A percentile compares a stretch with the other conserved stretches of the same genome.
Evolutionary conservation across 1,284 basidiomycete genomes (phyloP).

Genomic region (Sanguinoderma infundibulare): DNA sequence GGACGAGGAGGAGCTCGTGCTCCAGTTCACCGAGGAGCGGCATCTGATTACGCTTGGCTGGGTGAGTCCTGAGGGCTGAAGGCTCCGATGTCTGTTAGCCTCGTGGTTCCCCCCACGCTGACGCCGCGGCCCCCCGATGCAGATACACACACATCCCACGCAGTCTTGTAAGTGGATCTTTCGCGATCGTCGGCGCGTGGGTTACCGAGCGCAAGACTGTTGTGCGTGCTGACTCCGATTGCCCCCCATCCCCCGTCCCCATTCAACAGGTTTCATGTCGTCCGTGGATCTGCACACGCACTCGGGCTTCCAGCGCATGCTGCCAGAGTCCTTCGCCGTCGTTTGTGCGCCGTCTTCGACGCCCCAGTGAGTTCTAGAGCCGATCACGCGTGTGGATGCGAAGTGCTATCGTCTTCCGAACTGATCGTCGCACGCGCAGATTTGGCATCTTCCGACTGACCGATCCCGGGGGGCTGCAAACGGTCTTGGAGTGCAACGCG

Average conservation of each 20-base stretch:
- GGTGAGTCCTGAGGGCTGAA: conserved; percentile 52
- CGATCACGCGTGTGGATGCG: too few species aligned
- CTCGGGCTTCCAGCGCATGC: conserved; percentile 83
- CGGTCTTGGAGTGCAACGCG: conserved; percentile 67
- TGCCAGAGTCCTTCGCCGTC: conserved; percentile 90
- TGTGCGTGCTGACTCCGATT: background rate
- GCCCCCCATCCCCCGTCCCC: too few species aligned
- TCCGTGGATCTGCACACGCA: conserved; percentile 91
- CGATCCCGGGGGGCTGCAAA: conserved; percentile 79
- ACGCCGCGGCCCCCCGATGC: conserved; percentile 5
- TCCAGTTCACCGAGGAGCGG: conserved; percentile 80
- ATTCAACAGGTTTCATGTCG: conserved; percentile 75
- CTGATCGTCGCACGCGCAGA: conserved; percentile 40
- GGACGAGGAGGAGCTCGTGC: conserved; percentile 86
- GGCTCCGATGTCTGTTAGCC: background rate
- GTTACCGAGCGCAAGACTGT: background rate
- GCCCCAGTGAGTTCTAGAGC: conserved; percentile 65
- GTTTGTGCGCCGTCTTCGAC: conserved; percentile 84
- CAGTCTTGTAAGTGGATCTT: conserved; percentile 84
- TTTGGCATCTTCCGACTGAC: conserved; percentile 89
- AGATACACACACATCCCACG: conserved; percentile 94
- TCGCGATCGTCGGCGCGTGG: background rate
- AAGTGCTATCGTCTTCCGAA: too few species aligned
- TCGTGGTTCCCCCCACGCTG: conserved; percentile 4
- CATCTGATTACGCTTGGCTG: conserved; percentile 86